A percentile compares a stretch with the other conserved stretches of the same genome.
These are phyloP conservation scores for Candida stauntonica DNA, from an alignment of 805 yeast genomes.

Conservation along the genomic window DNA sequence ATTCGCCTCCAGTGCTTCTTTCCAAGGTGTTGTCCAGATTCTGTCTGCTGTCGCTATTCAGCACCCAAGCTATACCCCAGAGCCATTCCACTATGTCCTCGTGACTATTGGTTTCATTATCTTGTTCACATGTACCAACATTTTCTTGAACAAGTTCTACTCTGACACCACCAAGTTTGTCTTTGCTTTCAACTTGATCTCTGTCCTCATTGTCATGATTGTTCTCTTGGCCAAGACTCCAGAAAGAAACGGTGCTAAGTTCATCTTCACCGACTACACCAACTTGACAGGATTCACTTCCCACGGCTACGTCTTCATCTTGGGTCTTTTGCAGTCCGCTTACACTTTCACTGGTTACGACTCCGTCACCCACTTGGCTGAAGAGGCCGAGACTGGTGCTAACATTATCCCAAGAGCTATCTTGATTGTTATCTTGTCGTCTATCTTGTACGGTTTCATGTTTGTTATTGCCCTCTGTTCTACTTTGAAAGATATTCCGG, in stretches of 20 bases:
- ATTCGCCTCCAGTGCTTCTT: constrained; percentile 25
- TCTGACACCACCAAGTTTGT: constrained; percentile 21
- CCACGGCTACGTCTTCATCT: constrained; percentile 26
- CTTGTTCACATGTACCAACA: constrained; percentile 22
- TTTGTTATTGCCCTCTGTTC: constrained; percentile 30
- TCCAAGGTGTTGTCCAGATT: constrained; percentile 26
- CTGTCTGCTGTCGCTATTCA: constrained; percentile 21
- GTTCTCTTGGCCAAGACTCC: constrained; percentile 21
- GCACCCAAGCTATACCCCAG: constrained; percentile 15
- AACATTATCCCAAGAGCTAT: constrained; percentile 33
- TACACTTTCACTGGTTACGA: constrained; percentile 32
- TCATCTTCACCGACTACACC: constrained; percentile 24
- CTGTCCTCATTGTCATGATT: constrained; percentile 21
- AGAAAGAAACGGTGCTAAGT: constrained; percentile 23
- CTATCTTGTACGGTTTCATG: constrained; percentile 30
- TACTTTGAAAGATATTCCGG: constrained; percentile 23
- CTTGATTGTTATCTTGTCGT: constrained; percentile 27
- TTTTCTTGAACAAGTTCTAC: constrained; percentile 23
- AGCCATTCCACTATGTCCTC: constrained; percentile 22
- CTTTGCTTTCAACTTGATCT: constrained; percentile 18
- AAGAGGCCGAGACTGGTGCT: constrained; percentile 27
- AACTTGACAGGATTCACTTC: constrained; percentile 24
- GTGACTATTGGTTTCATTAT: constrained; percentile 24
- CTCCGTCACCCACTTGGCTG: constrained; percentile 33
- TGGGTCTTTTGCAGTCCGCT: constrained; percentile 26